Evolutionary conservation across 306 rosid genomes (phyloP), one percentile per base, ranked within the genome.

Genomic region (Benincasa hispida): DNA sequence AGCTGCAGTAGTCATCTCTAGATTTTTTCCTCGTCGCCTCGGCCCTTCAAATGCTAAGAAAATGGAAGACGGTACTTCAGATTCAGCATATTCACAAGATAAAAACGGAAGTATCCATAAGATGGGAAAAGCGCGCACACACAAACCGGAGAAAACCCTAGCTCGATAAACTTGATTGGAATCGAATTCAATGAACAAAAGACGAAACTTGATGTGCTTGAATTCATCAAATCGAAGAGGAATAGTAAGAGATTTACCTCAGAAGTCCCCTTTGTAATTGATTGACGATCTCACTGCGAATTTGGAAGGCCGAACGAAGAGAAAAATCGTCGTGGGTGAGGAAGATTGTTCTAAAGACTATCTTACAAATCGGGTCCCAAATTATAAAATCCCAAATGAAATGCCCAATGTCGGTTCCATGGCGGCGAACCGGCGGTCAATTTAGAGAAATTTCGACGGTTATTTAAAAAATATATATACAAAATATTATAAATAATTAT

Each of bases 1-100:
- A 56, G 97, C 98, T 0, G 97, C 98, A 27, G 98, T 94, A 51
- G 98, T 94, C 98, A 94, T 93, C 79, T 56, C 25, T 50, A 58
- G 10, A 24, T 10, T 53, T 30, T 58, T 21, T 12, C 37, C 66
- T 66, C 58, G 27, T 51, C 47, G 32, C 54, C 67, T 53, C 24
- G 54, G 53, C 18, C 70, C 79, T 59, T 45, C 8, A 53, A 50
- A 50, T 50, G 21, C 55, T 6, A 50, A 50, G 55, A 50, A 50
- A 50, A 50, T 2, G n/a, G 55, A 50, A 50, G 55, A 50, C 17
- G 8, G 21, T 17, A 50, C 55, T 50, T 50, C 8, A 50, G 55
- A 50, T 50, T 50, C 55, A 50, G 2, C 55, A 17, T 17, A 50
- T 45, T 45, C 51, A 1, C 13, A 45, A 45, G 17, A 45, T 17